These are phyloP conservation scores for Arabidopsis suecica DNA, from an alignment of 345 rosid genomes.

Conservation along the genomic window DNA sequence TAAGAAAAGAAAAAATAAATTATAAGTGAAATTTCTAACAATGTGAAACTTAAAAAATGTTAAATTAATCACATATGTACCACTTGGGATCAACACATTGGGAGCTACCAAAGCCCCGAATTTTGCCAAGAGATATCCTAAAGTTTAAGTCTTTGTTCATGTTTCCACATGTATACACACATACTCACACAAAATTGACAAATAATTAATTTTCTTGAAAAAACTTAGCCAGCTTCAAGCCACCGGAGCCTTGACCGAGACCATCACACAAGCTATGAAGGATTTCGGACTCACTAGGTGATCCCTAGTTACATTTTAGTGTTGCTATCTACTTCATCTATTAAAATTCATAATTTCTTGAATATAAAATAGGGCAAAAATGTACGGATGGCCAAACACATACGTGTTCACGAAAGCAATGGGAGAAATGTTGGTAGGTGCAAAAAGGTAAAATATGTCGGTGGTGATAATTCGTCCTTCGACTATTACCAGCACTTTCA, in stretches of 20 bases:
- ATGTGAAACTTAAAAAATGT: too few species aligned
- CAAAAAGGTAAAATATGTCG: slow-evolving; percentile 46
- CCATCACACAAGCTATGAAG: slow-evolving; percentile 56
- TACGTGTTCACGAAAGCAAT: slow-evolving; percentile 59
- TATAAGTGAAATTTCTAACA: too few species aligned
- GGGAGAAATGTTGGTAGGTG: slow-evolving; percentile 59
- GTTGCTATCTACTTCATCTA: not conserved
- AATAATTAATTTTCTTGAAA: too few species aligned
- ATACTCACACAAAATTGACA: too few species aligned
- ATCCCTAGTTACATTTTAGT: not conserved
- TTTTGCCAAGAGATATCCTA: too few species aligned
- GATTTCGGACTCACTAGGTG: slow-evolving; percentile 69
- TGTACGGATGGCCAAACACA: slow-evolving; percentile 58
- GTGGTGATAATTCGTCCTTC: slow-evolving; percentile 55
- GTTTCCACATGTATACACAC: too few species aligned
- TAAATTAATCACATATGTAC: too few species aligned
- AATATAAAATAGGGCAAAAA: slow-evolving; percentile 42
- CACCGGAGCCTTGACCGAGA: slow-evolving; percentile 48
- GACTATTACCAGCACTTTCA: slow-evolving; percentile 54
- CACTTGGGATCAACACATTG: too few species aligned
- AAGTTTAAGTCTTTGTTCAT: too few species aligned
- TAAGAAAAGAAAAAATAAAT: too few species aligned
- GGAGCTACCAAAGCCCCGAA: too few species aligned
- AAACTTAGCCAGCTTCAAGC: slow-evolving; percentile 44
- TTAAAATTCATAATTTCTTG: not conserved